These are phyloP conservation scores for Pleurotus salmoneostramineus DNA, from an alignment of 768 basidiomycete genomes.

Conservation along the genomic window DNA sequence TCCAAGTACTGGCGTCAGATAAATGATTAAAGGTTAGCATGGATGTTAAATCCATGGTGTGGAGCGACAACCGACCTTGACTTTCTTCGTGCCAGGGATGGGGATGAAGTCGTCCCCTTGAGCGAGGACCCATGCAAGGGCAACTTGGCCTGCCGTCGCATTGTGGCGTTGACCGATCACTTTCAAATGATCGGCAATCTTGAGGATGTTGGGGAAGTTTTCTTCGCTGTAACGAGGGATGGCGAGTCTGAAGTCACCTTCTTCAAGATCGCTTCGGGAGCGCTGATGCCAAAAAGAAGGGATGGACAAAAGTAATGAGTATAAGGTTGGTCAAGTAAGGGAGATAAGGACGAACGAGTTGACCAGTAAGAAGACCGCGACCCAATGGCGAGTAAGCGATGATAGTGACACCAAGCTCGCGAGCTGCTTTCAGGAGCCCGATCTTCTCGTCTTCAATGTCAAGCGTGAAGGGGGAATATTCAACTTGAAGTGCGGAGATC, in stretches of 20 bases:
- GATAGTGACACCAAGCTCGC: neutral
- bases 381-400: conserved; percentile 1
- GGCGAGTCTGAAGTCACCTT: conserved; percentile 31
- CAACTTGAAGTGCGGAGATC: conserved; percentile 19
- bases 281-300: conserved; percentile 14
- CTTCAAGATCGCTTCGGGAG: conserved; percentile 33
- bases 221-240: conserved; percentile 33
- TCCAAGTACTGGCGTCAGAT: conserved; percentile 15
- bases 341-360: neutral
- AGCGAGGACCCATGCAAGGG: conserved; percentile 27
- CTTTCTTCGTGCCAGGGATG: conserved; percentile 33
- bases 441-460: neutral
- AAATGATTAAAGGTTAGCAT: neutral
- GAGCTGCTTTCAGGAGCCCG: neutral
- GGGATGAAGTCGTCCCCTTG: conserved; percentile 31
- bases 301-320: conserved; percentile 8
- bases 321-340: neutral
- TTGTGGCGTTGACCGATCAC: conserved; percentile 14
- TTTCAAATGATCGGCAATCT: conserved; percentile 17
- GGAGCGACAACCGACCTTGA: conserved; percentile 10
- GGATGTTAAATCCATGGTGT: neutral
- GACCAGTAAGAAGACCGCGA: neutral
- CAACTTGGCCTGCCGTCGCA: conserved; percentile 8
- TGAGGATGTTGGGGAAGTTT: conserved; percentile 44
- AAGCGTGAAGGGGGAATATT: neutral